A percentile compares a stretch with the other conserved stretches of the same genome.
Evolutionary conservation across 2,329 filamentous ascomycete genomes (phyloP).

Genomic region (Colletotrichum sp.): DNA sequence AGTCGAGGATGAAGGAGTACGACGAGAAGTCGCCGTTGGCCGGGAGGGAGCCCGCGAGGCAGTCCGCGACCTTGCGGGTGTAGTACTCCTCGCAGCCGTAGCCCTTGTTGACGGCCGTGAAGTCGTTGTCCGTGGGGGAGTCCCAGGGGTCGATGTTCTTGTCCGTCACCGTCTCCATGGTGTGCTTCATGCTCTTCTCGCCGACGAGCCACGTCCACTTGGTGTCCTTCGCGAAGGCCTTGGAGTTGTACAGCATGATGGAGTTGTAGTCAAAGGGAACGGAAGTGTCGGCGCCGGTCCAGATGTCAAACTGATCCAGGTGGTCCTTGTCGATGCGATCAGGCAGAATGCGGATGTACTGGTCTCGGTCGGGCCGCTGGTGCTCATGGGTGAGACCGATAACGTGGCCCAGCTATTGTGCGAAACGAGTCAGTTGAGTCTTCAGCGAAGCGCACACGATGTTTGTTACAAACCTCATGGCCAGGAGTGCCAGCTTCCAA

Average conservation of each 20-base stretch:
- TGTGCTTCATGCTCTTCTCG: background rate
- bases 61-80: background rate
- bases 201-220: background rate
- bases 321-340: background rate
- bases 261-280: constrained; percentile 10
- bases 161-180: background rate
- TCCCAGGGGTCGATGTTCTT: background rate
- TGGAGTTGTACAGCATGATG: background rate
- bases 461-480: background rate
- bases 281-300: background rate
- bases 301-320: background rate
- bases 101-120: background rate
- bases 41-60: background rate
- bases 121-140: background rate
- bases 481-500: background rate
- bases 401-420: background rate
- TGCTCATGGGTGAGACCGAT: constrained; percentile 4
- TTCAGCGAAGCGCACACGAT: background rate
- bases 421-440: background rate
- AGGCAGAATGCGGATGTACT: background rate
- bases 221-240: background rate
- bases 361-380: background rate
- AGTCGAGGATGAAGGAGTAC: background rate
- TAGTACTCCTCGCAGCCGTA: background rate
- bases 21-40: background rate